These are phyloP conservation scores for Rhizomucor pusillus DNA, from an alignment of 371 early-diverging fungal species.

Conservation along the genomic window DNA sequence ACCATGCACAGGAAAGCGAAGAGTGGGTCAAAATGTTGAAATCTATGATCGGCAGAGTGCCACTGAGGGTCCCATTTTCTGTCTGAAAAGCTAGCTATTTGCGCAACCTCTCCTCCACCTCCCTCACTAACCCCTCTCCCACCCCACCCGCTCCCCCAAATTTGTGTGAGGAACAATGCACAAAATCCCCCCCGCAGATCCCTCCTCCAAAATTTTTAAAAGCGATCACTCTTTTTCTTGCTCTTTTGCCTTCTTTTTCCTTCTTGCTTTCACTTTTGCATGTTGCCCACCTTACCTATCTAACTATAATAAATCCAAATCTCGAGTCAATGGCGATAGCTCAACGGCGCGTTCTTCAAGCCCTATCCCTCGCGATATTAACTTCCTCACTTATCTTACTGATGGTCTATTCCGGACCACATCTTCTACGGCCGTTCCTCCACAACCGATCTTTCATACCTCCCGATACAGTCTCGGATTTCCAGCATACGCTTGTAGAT, in stretches of 20 bases:
- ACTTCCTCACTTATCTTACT: not conserved
- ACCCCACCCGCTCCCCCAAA: too few species aligned
- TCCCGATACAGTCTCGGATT: not conserved
- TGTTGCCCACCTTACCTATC: not conserved
- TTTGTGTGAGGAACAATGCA: too few species aligned
- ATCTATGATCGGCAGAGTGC: constrained; percentile 46
- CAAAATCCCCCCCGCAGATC: too few species aligned
- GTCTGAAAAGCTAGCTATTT: too few species aligned
- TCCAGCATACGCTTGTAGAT: not conserved
- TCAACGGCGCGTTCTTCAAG: not conserved
- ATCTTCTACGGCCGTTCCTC: not conserved
- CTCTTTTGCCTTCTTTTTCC: constrained; percentile 6
- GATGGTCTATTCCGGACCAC: not conserved
- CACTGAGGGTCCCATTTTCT: constrained; percentile 30
- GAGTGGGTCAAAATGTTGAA: constrained; percentile 43
- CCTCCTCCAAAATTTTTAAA: too few species aligned
- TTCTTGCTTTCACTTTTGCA: not conserved
- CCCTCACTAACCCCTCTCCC: too few species aligned
- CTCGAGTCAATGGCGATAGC: not conserved
- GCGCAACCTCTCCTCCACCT: too few species aligned
- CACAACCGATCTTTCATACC: not conserved
- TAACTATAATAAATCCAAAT: not conserved
- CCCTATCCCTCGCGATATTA: not conserved
- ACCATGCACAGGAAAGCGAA: constrained; percentile 37
- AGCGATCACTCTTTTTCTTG: not conserved